A percentile compares a stretch with the other conserved stretches of the same genome.
Conservation (phyloP, 139 green algal species). For the Auxenochlorella protothecoides region DNA sequence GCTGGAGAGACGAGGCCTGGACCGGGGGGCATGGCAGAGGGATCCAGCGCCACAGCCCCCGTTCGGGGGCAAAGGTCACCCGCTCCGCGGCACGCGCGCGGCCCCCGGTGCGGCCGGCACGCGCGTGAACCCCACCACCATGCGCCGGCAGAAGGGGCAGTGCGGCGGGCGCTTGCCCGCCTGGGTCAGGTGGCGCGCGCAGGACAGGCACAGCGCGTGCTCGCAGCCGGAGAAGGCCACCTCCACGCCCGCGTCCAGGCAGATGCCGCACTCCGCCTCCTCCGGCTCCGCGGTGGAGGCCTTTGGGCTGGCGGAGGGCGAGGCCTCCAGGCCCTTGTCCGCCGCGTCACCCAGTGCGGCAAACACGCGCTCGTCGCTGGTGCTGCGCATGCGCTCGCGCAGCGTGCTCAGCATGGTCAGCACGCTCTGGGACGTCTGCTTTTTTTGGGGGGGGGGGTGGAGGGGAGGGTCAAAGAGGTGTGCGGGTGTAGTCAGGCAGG, state of each 20-base stretch:
- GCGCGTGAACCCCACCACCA: constrained; percentile 15
- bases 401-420: background rate
- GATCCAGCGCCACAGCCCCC: too few species aligned
- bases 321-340: constrained; percentile 4
- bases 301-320: background rate
- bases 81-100: background rate
- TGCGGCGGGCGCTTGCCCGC: constrained; percentile 43
- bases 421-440: too few species aligned
- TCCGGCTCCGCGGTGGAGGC: background rate
- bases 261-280: constrained; percentile 41
- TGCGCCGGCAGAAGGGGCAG: constrained; percentile 47
- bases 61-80: too few species aligned
- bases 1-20: too few species aligned
- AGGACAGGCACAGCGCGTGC: constrained; percentile 38
- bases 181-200: constrained; percentile 33
- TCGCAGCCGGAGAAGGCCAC: constrained; percentile 36
- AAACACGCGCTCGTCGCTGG: too few species aligned
- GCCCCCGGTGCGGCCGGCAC: background rate
- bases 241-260: constrained; percentile 33
- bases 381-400: constrained; percentile 4
- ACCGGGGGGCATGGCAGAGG: too few species aligned
- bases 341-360: background rate
- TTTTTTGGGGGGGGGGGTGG: background rate
- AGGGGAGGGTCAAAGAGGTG: background rate
- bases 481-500: background rate